Evolutionary conservation across 805 yeast genomes (phyloP).

Genomic region (Sugiyamaella floridensis): DNA sequence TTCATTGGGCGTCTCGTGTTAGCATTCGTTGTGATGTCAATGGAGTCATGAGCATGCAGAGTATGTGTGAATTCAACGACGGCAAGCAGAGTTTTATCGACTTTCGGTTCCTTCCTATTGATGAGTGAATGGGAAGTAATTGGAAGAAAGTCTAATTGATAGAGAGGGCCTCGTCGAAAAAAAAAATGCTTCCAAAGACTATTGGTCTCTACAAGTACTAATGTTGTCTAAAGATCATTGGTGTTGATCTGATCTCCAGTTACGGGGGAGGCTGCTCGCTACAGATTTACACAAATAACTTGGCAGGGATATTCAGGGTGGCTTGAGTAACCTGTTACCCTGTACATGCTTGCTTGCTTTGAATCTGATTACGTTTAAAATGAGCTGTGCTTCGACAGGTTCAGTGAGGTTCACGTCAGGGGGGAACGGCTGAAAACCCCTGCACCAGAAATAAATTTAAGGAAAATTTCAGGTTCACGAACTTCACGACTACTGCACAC

Average conservation of each 20-base stretch:
- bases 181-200: too few species aligned
- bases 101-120: conserved; percentile 22
- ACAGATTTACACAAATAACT: too few species aligned
- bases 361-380: too few species aligned
- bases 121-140: neutral
- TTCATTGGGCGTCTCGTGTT: conserved; percentile 45
- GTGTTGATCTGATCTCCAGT: too few species aligned
- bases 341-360: too few species aligned
- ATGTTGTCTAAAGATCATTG: too few species aligned
- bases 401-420: neutral
- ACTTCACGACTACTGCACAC: neutral
- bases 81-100: conserved; percentile 27
- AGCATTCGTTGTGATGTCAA: conserved; percentile 48
- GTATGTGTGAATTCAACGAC: conserved; percentile 32
- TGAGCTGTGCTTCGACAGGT: too few species aligned
- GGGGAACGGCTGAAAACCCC: neutral
- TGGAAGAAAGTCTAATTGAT: neutral
- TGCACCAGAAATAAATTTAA: neutral
- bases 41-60: conserved; percentile 43
- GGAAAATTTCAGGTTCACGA: neutral
- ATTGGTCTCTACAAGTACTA: too few species aligned
- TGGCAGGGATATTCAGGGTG: too few species aligned
- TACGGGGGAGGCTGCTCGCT: too few species aligned
- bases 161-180: neutral
- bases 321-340: too few species aligned